Conservation (phyloP, 2,329 filamentous ascomycete species). For the Hypoxylon sp. region DNA sequence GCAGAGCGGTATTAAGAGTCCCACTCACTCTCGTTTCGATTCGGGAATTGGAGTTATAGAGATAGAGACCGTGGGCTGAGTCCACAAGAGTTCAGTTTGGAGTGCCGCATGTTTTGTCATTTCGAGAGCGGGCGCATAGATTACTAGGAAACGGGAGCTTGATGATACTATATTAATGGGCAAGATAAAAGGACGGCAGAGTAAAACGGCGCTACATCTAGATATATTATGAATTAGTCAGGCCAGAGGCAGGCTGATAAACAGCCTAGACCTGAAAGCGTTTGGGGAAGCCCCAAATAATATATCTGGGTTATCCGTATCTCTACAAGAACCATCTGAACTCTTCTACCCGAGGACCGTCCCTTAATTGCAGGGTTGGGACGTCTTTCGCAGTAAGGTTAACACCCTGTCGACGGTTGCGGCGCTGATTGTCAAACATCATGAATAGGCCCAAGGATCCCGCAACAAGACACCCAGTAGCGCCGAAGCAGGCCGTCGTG, state of each 20-base stretch:
- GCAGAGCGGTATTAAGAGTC: slow-evolving; percentile 41
- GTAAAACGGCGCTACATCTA: neutral
- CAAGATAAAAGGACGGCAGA: neutral
- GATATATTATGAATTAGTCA: neutral
- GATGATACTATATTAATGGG: slow-evolving; percentile 8
- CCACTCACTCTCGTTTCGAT: slow-evolving; percentile 44
- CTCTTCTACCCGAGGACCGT: slow-evolving; percentile 64
- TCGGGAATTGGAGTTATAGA: slow-evolving; percentile 43
- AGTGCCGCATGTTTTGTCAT: neutral
- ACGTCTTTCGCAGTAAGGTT: slow-evolving; percentile 67
- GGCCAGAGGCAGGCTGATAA: slow-evolving; percentile 11
- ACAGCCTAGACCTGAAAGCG: neutral
- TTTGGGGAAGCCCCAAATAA: neutral
- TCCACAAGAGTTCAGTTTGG: neutral
- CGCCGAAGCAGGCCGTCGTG: slow-evolving; percentile 74
- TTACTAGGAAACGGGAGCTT: neutral
- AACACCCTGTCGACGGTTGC: slow-evolving; percentile 67
- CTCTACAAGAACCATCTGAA: slow-evolving; percentile 68
- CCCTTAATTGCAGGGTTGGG: slow-evolving; percentile 65
- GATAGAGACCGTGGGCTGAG: slow-evolving; percentile 15
- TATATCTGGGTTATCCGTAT: neutral
- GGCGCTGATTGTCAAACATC: slow-evolving; percentile 71
- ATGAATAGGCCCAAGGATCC: slow-evolving; percentile 71
- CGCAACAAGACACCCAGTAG: slow-evolving; percentile 66
- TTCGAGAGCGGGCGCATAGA: neutral